Evolutionary conservation across 768 basidiomycete genomes (phyloP).

Genomic region (Boletus huronensis): DNA sequence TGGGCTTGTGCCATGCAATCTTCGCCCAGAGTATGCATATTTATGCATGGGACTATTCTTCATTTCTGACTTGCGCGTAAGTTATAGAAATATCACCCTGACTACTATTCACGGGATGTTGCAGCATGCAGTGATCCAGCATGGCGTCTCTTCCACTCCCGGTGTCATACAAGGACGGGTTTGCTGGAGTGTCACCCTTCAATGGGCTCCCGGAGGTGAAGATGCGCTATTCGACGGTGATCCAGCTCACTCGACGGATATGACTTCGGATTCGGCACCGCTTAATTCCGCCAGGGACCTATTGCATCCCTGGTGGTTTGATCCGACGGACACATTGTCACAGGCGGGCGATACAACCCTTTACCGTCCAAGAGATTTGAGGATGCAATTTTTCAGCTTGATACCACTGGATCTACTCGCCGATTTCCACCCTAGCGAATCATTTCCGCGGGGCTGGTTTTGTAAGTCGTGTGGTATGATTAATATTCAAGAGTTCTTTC

Average conservation of each 20-base stretch:
- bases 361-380: conserved; percentile 21
- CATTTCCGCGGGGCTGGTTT: conserved; percentile 47
- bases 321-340: conserved; percentile 4
- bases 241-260: neutral
- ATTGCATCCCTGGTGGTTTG: conserved; percentile 24
- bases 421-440: conserved; percentile 29
- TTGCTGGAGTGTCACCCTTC: conserved; percentile 44
- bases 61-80: conserved; percentile 39
- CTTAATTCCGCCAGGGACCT: neutral
- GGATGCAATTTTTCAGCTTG: conserved; percentile 26
- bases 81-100: conserved; percentile 3
- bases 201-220: conserved; percentile 52
- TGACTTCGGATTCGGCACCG: neutral
- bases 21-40: conserved; percentile 39
- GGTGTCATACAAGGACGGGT: conserved; percentile 31
- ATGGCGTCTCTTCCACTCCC: neutral
- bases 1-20: conserved; percentile 20
- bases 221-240: conserved; percentile 25
- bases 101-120: conserved; percentile 4
- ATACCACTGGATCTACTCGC: conserved; percentile 32
- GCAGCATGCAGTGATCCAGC: conserved; percentile 14
- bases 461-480: conserved; percentile 47
- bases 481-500: conserved; percentile 43
- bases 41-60: conserved; percentile 47
- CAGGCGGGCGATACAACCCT: conserved; percentile 14